Base-by-base conservation (phyloP, 2,329 filamentous ascomycete species). In the Curvularia sp. region DNA sequence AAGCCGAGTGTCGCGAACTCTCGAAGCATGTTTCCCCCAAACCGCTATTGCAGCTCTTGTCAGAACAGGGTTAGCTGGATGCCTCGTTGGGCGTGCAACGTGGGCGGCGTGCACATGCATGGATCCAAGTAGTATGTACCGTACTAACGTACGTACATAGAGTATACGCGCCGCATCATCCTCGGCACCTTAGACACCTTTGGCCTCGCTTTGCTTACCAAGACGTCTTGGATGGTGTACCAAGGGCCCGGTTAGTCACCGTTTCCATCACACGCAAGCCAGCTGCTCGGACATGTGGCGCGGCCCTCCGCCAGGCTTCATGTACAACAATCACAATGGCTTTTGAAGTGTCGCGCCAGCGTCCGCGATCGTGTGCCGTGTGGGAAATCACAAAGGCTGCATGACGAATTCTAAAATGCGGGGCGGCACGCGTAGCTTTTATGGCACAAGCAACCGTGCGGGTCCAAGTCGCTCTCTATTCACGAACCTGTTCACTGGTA, bases 391-490 rank as follows among this genome's bases (percentile, higher is more conserved):
- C 53, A 48, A 47, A 60, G 62, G 50, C 52, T 52, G 49, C 26
- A 56, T 58, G 46, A 33, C 53, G 61, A 71, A 74, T 68, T 54
- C 62, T 69, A 72, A 69, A 70, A 60, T 72, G 71, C 70, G 73
- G 72, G 55, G 69, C 64, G 60, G 57, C 57, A 62, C 61, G 66
- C 67, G 59, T 63, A 64, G 58, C 64, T 64, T 60, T 46, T 31
- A 31, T 31, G 30, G 30, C 30, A 55, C 55, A 39, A 57, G 49
- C 33, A 31, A 47, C 48, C 57, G 61, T 58, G 58, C 51, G 53
- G 52, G 38, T 41, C 64, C 62, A 57, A 52, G 1, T n/a, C 51
- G 60, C 58, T 56, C n/a, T 13, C 42, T 52, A 49, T 53, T 51
- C 63, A 65, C 65, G 61, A 69, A 67, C 66, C 66, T 62, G 60